phyloP scores from a whole-genome alignment of 768 basidiomycete genomes.

The Tylopilus cervinicoccineus region DNA sequence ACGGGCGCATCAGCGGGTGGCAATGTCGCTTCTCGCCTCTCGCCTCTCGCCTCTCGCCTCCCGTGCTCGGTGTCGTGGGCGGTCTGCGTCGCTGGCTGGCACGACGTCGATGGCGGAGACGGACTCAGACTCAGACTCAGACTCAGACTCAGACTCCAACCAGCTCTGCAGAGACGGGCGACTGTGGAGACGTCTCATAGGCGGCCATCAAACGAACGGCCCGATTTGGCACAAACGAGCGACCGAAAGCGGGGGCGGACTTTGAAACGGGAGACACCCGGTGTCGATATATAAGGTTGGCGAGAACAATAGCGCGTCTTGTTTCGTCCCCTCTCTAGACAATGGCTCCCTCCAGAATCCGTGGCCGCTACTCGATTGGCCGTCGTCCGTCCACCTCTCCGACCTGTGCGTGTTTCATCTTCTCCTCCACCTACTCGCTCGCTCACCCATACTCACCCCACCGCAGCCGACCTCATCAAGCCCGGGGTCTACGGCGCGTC shows the following conservation, averaged over 20 bases:
- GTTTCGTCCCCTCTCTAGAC: slow-evolving; percentile 5
- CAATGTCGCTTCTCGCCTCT: too few species aligned
- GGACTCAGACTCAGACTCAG: too few species aligned
- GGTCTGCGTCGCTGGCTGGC: too few species aligned
- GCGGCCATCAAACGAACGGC: slow-evolving; percentile 8
- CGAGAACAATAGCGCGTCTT: slow-evolving; percentile 25
- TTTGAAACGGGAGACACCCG: too few species aligned
- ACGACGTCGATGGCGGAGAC: too few species aligned
- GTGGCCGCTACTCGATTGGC: slow-evolving; percentile 29
- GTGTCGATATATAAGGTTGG: slow-evolving; percentile 18
- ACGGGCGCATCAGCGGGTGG: too few species aligned
- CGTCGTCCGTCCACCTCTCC: slow-evolving; percentile 41
- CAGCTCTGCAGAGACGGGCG: too few species aligned
- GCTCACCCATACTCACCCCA: background rate
- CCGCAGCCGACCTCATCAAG: slow-evolving; percentile 39
- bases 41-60: too few species aligned
- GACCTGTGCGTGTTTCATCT: slow-evolving; percentile 5
- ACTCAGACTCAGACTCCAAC: too few species aligned
- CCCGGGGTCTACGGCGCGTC: slow-evolving; percentile 50
- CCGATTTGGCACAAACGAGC: slow-evolving; percentile 12
- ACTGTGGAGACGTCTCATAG: background rate
- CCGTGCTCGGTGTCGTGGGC: too few species aligned
- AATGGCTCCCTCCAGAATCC: slow-evolving; percentile 20
- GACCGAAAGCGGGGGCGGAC: slow-evolving; percentile 15
- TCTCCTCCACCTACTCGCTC: too few species aligned